Evolutionary conservation across 306 rosid species (phyloP).

Genomic region (Castanea sativa): DNA sequence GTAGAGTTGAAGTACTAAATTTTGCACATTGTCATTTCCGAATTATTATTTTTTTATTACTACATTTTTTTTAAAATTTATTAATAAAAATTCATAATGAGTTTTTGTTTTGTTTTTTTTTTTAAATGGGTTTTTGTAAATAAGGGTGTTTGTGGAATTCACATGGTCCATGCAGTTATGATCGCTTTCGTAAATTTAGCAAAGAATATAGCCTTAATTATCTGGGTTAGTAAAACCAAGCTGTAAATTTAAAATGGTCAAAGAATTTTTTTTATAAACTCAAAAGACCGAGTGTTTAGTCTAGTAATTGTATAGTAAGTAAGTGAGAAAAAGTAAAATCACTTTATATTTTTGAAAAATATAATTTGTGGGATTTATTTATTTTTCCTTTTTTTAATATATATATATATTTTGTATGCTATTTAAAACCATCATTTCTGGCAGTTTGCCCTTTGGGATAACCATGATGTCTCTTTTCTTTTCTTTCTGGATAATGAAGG

Average conservation of each 20-base stretch:
- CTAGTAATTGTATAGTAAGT: neutral
- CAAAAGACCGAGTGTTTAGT: neutral
- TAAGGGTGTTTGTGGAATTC: constrained; percentile 34
- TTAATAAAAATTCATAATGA: neutral
- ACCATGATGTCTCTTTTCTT: constrained; percentile 22
- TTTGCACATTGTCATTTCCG: constrained; percentile 42
- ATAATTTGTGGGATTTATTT: neutral
- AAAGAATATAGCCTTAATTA: constrained; percentile 36
- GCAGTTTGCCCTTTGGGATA: constrained; percentile 24
- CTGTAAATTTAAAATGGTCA: neutral
- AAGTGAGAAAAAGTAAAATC: neutral
- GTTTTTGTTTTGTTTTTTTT: neutral
- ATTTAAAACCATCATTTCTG: constrained; percentile 23
- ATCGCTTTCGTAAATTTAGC: constrained; percentile 38
- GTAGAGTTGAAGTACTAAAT: constrained; percentile 24
- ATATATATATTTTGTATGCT: neutral
- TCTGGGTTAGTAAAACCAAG: constrained; percentile 29
- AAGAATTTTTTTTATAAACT: neutral
- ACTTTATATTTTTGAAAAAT: neutral
- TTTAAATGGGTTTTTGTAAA: no score
- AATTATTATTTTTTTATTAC: constrained; percentile 13
- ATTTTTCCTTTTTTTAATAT: neutral
- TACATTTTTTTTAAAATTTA: neutral
- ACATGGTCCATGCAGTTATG: constrained; percentile 36
- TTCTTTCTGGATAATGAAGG: constrained; percentile 19